Evolutionary conservation across 1,284 basidiomycete genomes (phyloP).

Genomic region (Ceratobasidium sp.): DNA sequence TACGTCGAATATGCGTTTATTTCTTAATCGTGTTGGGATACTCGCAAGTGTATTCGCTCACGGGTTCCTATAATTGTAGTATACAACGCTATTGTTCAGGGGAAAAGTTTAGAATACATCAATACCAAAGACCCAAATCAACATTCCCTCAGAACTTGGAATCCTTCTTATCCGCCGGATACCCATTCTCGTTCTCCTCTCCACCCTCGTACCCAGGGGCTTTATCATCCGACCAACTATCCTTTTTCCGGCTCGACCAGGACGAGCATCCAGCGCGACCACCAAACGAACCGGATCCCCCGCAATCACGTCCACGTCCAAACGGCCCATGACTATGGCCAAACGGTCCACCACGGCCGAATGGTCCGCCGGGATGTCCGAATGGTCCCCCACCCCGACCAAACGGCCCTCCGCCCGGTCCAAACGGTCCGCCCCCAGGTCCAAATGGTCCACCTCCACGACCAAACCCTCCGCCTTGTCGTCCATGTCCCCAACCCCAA

Average conservation of each 20-base stretch:
- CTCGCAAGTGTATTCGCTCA: too few relatives aligned
- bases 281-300: background rate
- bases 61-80: too few relatives aligned
- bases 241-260: background rate
- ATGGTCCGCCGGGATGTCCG: background rate
- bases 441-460: too few relatives aligned
- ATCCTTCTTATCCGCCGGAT: slow-evolving; percentile 27
- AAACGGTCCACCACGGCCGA: background rate
- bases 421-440: too few relatives aligned
- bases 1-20: too few relatives aligned
- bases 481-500: background rate
- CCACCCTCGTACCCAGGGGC: background rate
- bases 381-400: too few relatives aligned
- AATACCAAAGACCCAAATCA: too few relatives aligned
- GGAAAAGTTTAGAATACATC: too few relatives aligned
- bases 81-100: too few relatives aligned
- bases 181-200: slow-evolving; percentile 11
- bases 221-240: slow-evolving; percentile 13
- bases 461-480: slow-evolving; percentile 9
- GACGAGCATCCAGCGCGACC: background rate
- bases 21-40: too few relatives aligned
- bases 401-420: too few relatives aligned
- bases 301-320: background rate
- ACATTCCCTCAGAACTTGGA: too few relatives aligned
- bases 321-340: background rate